Evolutionary conservation across 805 yeast genomes (phyloP).

Genomic region (Saturnispora sekii): DNA sequence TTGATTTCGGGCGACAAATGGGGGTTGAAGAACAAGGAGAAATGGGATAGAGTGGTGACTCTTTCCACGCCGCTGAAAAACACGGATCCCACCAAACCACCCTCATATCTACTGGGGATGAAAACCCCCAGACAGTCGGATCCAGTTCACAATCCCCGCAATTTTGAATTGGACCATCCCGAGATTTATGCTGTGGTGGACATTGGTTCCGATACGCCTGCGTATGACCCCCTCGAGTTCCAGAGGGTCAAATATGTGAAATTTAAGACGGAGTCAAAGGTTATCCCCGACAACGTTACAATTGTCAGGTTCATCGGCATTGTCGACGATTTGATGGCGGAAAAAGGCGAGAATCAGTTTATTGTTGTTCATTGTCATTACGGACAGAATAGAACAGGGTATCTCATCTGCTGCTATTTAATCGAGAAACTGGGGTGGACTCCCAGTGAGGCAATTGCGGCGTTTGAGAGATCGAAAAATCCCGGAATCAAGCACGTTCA

Average conservation of each 20-base stretch:
- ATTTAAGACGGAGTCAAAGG: slow-evolving; percentile 69
- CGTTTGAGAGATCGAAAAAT: slow-evolving; percentile 45
- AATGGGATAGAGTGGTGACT: slow-evolving; percentile 52
- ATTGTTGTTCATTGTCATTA: slow-evolving; percentile 73
- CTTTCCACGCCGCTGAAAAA: slow-evolving; percentile 36
- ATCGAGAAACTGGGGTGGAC: slow-evolving; percentile 50
- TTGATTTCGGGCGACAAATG: slow-evolving; percentile 61
- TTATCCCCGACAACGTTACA: slow-evolving; percentile 56
- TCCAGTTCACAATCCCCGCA: slow-evolving; percentile 44
- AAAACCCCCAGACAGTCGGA: slow-evolving; percentile 65
- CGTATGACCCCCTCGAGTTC: slow-evolving; percentile 55
- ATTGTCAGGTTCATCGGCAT: slow-evolving; percentile 47
- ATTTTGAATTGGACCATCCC: slow-evolving; percentile 40
- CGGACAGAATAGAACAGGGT: slow-evolving; percentile 75
- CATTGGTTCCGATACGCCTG: slow-evolving; percentile 61
- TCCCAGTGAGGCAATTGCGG: slow-evolving; percentile 53
- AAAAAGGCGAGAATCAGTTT: slow-evolving; percentile 24
- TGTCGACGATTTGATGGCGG: slow-evolving; percentile 35
- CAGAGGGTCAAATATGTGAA: slow-evolving; percentile 49
- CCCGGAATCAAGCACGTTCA: slow-evolving; percentile 77
- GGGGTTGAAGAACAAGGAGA: slow-evolving; percentile 68
- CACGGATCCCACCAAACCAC: slow-evolving; percentile 19
- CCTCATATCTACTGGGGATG: slow-evolving; percentile 55
- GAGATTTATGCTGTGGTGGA: slow-evolving; percentile 54
- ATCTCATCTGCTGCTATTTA: slow-evolving; percentile 57